Evolutionary conservation across 345 rosid species (phyloP), one percentile per base, ranked within the genome.

Genomic region (Euphorbia pulcherrima): DNA sequence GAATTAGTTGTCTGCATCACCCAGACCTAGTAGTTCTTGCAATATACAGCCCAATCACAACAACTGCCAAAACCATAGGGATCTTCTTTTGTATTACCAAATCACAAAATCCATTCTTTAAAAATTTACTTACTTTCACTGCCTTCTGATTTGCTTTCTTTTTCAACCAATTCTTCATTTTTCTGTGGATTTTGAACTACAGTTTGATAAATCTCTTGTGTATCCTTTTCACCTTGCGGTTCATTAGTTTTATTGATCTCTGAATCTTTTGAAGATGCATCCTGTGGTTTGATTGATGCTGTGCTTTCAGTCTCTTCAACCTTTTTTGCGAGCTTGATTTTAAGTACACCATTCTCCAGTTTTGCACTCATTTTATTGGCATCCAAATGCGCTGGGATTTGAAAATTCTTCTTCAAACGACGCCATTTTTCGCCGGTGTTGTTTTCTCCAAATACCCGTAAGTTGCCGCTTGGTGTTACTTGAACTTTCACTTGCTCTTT

Each of bases 401-500:
- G 74, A 61, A 78, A 66, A 74, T 81, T 80, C 46, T 75, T 73
- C 30, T 27, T 60, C 55, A 81, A 76, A 26, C 76, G 80, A 18
- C 67, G 54, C 69, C 73, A 70, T 70, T 71, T 81, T 65, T 58
- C 64, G 23, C 78, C 80, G 57, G 62, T 58, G 24, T 37, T 77
- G 56, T 78, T 66, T 48, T 81, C 78, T 50, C 82, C 82, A 52
- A 33, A 60, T 8, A 81, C 74, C 67, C 80, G 73, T 4, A 81
- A 46, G 60, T 70, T 73, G 41, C 69, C 37, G 3, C 78, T 61
- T 57, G 80, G 41, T 44, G 84, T 77, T 67, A 75, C 66, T 72
- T 77, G 84, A 57, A 78, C 82, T 40, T 75, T 81, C 17, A 81
- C 75, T 16, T 81, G 79, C 66, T 80, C 84, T 67, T 68, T 80